Evolutionary conservation across 495 filamentous ascomycete genomes (phyloP), one percentile per base, ranked within the genome.

Genomic region (Podospora pseudocomata): DNA sequence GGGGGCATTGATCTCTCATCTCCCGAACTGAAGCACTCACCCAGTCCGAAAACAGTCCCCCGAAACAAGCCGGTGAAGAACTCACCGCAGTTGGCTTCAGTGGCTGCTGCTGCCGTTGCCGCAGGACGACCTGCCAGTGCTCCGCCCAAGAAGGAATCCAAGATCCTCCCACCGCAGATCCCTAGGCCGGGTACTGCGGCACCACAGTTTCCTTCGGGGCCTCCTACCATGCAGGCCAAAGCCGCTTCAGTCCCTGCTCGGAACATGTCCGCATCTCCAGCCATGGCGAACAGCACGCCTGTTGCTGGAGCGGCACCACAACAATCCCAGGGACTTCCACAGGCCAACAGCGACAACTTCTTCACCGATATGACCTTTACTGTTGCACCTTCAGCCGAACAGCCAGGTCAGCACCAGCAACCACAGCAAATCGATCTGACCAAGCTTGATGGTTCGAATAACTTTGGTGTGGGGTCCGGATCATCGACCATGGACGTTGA

Each of bases 341-440:
- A 27, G 64, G 59, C 63, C 44, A 73, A 58, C 66, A 64, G 68
- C 53, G 70, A 65, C 39, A 75, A 68, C 30, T 66, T 75, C 55
- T 84, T 82, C 67, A 81, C 82, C 9, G 74, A 82, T 66, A 81
- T 81, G 79, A 76, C 76, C 15, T 83, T 83, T 65, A 78, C 81
- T 0, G 72, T 83, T 6, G 81, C 79, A 3, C 77, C 81, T 13
- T 69, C 70, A 5, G 67, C 60, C 16, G 77, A 80, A 44, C 23
- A 70, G 7, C 68, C 67, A 62, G 72, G 65, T 13, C 26, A 64
- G 19, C 32, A 32, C 6, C 67, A 56, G 20, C 65, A 64, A 60
- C 59, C 63, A 16, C 70, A 70, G 32, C 57, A 67, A 0, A 63
- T 70, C 2, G 68, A 68, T 28, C 44, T 70, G 23, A 56, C 57